Percentiles rank a stretch among this genome's conserved stretches.
Evolutionary conservation across 345 rosid genomes (phyloP).

Genomic region (Cardiospermum halicacabum): DNA sequence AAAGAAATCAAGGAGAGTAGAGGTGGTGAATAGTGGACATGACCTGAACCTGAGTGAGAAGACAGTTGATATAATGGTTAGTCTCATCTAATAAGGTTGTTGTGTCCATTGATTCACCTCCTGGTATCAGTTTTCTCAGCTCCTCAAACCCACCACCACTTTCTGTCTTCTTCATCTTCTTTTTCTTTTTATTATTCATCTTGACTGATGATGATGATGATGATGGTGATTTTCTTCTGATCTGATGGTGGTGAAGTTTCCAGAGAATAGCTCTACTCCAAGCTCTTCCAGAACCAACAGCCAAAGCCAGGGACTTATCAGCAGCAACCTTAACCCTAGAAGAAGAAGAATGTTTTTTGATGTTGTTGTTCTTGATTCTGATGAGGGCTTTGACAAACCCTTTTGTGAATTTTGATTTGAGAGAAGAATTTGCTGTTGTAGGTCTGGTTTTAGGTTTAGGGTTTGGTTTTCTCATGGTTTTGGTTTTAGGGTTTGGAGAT

Average conservation of each 20-base stretch:
- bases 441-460: conserved; percentile 12
- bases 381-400: conserved; percentile 39
- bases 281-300: conserved; percentile 40
- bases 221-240: no score
- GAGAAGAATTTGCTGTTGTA: conserved; percentile 5
- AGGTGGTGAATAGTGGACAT: conserved; percentile 44
- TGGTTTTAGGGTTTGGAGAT: conserved; percentile 23
- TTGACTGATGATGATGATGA: conserved; percentile 3
- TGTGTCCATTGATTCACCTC: conserved; percentile 47
- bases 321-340: conserved; percentile 45
- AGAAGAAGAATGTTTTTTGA: conserved; percentile 4
- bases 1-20: conserved; percentile 25
- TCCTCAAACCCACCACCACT: neutral
- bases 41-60: conserved; percentile 51
- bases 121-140: conserved; percentile 54
- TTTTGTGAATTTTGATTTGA: conserved; percentile 35
- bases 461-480: conserved; percentile 24
- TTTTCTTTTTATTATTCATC: conserved; percentile 2
- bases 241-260: conserved; percentile 18
- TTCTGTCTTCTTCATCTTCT: neutral
- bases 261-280: conserved; percentile 47
- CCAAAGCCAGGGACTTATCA: conserved; percentile 45
- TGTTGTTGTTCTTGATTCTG: conserved; percentile 19
- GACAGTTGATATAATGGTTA: conserved; percentile 52
- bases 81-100: conserved; percentile 49